phyloP scores from a whole-genome alignment of 2,329 filamentous ascomycete species.

The Phialophora tarda region DNA sequence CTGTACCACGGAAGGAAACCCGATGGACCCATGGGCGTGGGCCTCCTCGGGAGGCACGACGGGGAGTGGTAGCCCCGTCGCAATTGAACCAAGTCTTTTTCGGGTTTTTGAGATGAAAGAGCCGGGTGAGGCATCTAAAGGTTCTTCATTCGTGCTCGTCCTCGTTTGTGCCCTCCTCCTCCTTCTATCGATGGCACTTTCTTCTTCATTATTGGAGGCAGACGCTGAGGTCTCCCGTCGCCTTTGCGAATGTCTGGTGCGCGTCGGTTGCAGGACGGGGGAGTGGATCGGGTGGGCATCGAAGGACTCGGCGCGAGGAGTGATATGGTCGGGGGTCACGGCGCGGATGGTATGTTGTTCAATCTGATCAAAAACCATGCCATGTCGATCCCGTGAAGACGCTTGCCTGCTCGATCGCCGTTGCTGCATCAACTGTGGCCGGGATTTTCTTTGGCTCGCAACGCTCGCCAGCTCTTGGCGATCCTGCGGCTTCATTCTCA shows the following conservation, averaged over 20 bases:
- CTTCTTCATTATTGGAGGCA: slow-evolving; percentile 38
- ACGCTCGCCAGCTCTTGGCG: slow-evolving; percentile 21
- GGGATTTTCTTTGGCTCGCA: slow-evolving; percentile 24
- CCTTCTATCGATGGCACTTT: slow-evolving; percentile 46
- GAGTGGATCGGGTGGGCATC: slow-evolving; percentile 30
- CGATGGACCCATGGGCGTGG: slow-evolving; percentile 48
- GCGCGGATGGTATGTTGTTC: slow-evolving; percentile 53
- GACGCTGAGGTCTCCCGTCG: slow-evolving; percentile 36
- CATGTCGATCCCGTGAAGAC: slow-evolving; percentile 38
- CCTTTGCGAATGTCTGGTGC: slow-evolving; percentile 26
- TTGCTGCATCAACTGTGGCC: slow-evolving; percentile 30
- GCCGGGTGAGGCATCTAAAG: slow-evolving; percentile 35
- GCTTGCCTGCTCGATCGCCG: slow-evolving; percentile 27
- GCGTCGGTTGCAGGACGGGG: slow-evolving; percentile 35
- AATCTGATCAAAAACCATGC: slow-evolving; percentile 47
- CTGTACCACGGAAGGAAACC: slow-evolving; percentile 55
- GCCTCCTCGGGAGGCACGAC: slow-evolving; percentile 48
- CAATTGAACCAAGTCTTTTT: slow-evolving; percentile 38
- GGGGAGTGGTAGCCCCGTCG: slow-evolving; percentile 41
- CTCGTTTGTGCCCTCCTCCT: slow-evolving; percentile 33
- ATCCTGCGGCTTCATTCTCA: slow-evolving; percentile 26
- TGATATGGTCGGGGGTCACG: slow-evolving; percentile 53
- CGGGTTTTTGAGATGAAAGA: slow-evolving; percentile 39
- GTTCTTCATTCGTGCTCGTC: slow-evolving; percentile 30
- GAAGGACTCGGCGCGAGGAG: slow-evolving; percentile 40